phyloP scores from a whole-genome alignment of 305 asterid species.

The Nicotiana rustica region DNA sequence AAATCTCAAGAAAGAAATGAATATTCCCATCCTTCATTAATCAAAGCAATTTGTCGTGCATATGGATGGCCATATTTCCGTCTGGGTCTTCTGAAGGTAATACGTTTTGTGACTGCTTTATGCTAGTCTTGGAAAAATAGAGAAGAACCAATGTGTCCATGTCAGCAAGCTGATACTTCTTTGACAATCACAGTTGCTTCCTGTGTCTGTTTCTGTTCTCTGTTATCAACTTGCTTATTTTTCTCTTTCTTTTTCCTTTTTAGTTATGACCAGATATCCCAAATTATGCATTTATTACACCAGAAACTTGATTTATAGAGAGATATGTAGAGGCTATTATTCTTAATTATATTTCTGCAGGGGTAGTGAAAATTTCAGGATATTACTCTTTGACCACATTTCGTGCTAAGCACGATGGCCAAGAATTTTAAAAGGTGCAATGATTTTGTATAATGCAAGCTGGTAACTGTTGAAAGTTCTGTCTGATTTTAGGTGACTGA shows the following conservation, averaged over 20 bases:
- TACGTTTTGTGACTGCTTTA: slow-evolving; percentile 29
- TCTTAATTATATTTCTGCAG: not conserved
- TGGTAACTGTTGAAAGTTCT: slow-evolving; percentile 29
- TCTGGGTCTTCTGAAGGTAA: slow-evolving; percentile 88
- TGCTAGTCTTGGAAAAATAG: not conserved
- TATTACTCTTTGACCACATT: not conserved
- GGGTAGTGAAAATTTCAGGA: not conserved
- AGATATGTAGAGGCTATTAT: not conserved
- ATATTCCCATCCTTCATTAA: slow-evolving; percentile 60
- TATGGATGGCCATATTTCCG: slow-evolving; percentile 92
- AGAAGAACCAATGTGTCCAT: slow-evolving; percentile 2
- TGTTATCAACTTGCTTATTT: not conserved
- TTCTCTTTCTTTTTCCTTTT: not conserved
- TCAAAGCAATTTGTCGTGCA: slow-evolving; percentile 76
- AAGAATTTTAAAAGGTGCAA: slow-evolving; percentile 16
- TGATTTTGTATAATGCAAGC: slow-evolving; percentile 10
- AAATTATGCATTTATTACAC: slow-evolving; percentile 27
- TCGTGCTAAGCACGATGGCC: not conserved
- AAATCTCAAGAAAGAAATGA: slow-evolving; percentile 60
- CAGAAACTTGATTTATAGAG: not conserved
- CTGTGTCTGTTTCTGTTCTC: not conserved
- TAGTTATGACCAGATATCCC: not conserved
- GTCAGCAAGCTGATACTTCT: slow-evolving; percentile 21
- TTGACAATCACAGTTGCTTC: not conserved
- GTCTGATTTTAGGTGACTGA: slow-evolving; percentile 25